A percentile compares a stretch with the other conserved stretches of the same genome.
Conservation (phyloP, 2,329 filamentous ascomycete species). For the Claviceps purpurea region DNA sequence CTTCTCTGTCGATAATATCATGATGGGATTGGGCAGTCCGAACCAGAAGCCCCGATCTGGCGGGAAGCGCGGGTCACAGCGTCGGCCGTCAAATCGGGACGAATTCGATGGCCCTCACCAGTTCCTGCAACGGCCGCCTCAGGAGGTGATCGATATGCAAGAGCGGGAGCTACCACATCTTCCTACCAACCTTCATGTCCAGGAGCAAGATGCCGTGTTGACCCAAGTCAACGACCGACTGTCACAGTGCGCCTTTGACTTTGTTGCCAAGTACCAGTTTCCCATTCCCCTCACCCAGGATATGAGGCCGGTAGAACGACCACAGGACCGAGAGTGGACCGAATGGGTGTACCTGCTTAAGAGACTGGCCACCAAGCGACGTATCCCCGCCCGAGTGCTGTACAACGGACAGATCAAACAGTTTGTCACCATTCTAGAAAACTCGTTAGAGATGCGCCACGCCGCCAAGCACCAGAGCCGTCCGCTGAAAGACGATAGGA, state of each 20-base stretch:
- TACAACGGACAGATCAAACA: conserved; percentile 90
- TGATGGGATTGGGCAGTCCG: conserved; percentile 25
- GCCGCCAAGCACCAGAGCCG: conserved; percentile 72
- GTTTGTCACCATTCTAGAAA: conserved; percentile 76
- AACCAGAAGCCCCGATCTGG: conserved; percentile 30
- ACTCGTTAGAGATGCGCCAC: conserved; percentile 78
- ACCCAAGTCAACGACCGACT: conserved; percentile 72
- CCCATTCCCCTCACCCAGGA: conserved; percentile 74
- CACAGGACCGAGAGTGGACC: conserved; percentile 75
- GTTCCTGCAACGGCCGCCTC: conserved; percentile 58
- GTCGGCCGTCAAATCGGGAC: conserved; percentile 67
- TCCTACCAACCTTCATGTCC: conserved; percentile 67
- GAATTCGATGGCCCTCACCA: conserved; percentile 84
- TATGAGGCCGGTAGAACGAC: conserved; percentile 61
- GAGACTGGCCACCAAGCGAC: conserved; percentile 70
- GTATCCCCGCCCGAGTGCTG: conserved; percentile 69
- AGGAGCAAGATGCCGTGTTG: conserved; percentile 74
- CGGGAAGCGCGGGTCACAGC: conserved; percentile 41
- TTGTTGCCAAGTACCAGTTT: conserved; percentile 83
- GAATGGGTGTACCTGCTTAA: conserved; percentile 86
- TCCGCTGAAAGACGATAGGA: conserved; percentile 76
- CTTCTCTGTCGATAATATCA: conserved; percentile 41
- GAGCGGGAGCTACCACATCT: conserved; percentile 71
- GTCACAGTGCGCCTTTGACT: conserved; percentile 78
- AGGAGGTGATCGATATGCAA: conserved; percentile 59